Percentiles rank a stretch among this genome's conserved stretches.
Conservation (phyloP, 352 stramenopile genomes). For the Phytophthora colocasiae region DNA sequence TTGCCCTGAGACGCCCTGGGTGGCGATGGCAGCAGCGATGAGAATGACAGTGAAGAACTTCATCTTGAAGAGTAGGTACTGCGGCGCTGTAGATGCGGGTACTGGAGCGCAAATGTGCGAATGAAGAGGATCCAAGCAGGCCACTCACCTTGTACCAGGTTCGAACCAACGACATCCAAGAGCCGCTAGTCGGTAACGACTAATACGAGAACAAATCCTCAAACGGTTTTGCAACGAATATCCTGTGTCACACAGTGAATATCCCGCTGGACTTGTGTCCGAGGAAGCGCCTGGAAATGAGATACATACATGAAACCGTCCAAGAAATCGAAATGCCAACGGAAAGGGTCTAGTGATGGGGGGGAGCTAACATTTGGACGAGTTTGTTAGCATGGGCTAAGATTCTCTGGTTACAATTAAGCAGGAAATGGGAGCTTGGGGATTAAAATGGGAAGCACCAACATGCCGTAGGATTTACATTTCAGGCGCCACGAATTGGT, state of each 20-base stretch:
- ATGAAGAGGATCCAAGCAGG: slow-evolving; percentile 21
- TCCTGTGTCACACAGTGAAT: too few species aligned
- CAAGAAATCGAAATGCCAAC: background rate
- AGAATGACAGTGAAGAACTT: slow-evolving; percentile 43
- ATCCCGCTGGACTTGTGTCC: too few species aligned
- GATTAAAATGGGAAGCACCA: slow-evolving; percentile 8
- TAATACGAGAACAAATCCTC: slow-evolving; percentile 18
- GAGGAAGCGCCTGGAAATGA: background rate
- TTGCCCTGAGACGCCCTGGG: slow-evolving; percentile 8
- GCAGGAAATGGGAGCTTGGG: background rate
- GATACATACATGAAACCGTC: slow-evolving; percentile 17
- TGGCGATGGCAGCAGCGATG: slow-evolving; percentile 27
- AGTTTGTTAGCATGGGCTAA: too few species aligned
- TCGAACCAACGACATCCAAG: too few species aligned
- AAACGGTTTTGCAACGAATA: slow-evolving; percentile 33
- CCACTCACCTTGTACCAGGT: background rate
- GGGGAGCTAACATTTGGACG: too few species aligned
- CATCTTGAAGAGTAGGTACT: slow-evolving; percentile 25
- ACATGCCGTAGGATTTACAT: slow-evolving; percentile 19
- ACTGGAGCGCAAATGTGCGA: slow-evolving; percentile 40
- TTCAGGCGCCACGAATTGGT: background rate
- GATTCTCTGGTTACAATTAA: background rate
- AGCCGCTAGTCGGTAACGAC: slow-evolving; percentile 5
- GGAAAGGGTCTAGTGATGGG: background rate
- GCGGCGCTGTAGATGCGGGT: slow-evolving; percentile 22